These are phyloP conservation scores for Populus nigra DNA, from an alignment of 345 rosid genomes.

Conservation along the genomic window DNA sequence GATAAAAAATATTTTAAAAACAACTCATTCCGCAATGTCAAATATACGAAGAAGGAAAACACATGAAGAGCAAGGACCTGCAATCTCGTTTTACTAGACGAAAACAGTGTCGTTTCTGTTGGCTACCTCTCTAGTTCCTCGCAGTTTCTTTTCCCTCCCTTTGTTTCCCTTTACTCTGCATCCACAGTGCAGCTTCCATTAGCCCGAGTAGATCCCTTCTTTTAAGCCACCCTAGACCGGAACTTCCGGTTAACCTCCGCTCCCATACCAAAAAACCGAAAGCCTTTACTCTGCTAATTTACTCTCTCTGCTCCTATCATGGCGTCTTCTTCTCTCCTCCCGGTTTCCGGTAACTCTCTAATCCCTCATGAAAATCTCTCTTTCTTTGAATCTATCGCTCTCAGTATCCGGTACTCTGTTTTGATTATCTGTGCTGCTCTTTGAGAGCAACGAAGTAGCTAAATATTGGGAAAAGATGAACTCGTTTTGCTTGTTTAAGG, in stretches of 20 bases:
- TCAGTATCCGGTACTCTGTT: too few species aligned
- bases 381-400: not conserved
- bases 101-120: too few species aligned
- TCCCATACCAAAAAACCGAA: not conserved
- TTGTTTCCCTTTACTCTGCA: too few species aligned
- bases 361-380: not conserved
- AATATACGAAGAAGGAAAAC: too few species aligned
- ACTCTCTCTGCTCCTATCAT: conserved; percentile 8
- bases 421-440: too few species aligned
- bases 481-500: not conserved
- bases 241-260: not conserved
- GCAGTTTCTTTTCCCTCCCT: too few species aligned
- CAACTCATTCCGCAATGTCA: too few species aligned
- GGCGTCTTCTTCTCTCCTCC: conserved; percentile 31
- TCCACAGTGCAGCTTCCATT: too few species aligned
- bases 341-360: conserved; percentile 25
- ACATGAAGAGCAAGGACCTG: too few species aligned
- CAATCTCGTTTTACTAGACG: too few species aligned
- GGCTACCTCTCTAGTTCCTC: too few species aligned
- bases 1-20: too few species aligned
- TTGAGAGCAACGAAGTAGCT: not conserved
- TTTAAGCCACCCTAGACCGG: not conserved
- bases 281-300: not conserved
- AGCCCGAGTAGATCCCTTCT: not conserved
- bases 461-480: not conserved